Evolutionary conservation across 2,329 filamentous ascomycete genomes (phyloP), one percentile per base, ranked within the genome.

Genomic region (Calonectria pteridis): DNA sequence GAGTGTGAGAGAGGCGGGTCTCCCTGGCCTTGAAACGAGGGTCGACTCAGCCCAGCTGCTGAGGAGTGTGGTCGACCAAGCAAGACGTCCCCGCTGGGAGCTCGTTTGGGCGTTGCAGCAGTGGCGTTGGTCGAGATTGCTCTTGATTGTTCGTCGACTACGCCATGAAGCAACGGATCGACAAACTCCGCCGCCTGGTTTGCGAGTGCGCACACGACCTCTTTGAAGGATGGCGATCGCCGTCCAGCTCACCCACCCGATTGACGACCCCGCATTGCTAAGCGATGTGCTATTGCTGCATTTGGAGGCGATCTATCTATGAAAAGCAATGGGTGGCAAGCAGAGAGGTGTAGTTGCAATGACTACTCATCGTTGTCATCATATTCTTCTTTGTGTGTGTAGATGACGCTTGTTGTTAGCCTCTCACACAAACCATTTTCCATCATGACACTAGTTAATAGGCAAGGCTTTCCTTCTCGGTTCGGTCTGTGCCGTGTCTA

Each of bases 211-310:
- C 55, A 62, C 55, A 62, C 55, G 55, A 40, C 55, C 55, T 62
- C 55, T 28, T 18, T 62, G 33, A 62, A 37, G 55, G 55, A 40
- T 68, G 58, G 49, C 49, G 67, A 70, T 70, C 67, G 67, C 59
- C 40, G 20, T 20, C 40, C 29, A 64, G 26, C 37, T 75, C 77
- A 73, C 59, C 74, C 77, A 73, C 77, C 72, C 71, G 77, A 79
- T 79, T 76, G 77, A 77, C 76, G 64, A 77, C 77, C 77, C 77
- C 77, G 73, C 77, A 79, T 73, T 69, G 70, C 66, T 49, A 71
- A 72, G 59, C 67, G 23, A 76, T 63, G 43, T 62, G 67, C 50
- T 51, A 68, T 62, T 64, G 20, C 40, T 64, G 51, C n/a, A 43
- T 37, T 43, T 14, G 63, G 33, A 66, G 51, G 35, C 43, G 11